Evolutionary conservation across 352 stramenopile genomes (phyloP).

Genomic region (Pythium dissimile): DNA sequence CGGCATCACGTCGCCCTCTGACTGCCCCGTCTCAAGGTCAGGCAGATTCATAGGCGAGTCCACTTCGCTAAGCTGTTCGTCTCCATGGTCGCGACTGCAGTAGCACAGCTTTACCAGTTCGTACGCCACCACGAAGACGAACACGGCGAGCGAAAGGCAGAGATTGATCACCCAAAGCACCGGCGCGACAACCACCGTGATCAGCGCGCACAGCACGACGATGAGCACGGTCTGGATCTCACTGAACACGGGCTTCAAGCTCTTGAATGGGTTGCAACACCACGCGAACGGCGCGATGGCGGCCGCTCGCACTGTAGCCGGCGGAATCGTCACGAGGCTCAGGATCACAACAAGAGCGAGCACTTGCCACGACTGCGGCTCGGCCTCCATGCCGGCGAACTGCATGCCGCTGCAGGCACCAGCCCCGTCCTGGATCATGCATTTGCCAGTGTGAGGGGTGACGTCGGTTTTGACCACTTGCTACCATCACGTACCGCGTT

Average conservation of each 20-base stretch:
- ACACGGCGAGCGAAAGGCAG: neutral
- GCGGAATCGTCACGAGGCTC: neutral
- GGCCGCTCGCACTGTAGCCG: neutral
- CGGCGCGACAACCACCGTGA: neutral
- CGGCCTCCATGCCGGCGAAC: slow-evolving; percentile 1
- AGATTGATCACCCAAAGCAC: neutral
- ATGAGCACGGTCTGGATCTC: neutral
- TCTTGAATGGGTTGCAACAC: neutral
- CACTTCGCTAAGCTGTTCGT: no score
- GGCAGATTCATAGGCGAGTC: no score
- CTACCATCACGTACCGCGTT: neutral
- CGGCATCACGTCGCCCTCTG: no score
- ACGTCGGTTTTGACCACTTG: no score
- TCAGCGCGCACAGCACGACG: neutral
- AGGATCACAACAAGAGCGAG: neutral
- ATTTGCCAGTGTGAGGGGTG: no score
- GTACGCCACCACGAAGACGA: no score
- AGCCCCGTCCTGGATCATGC: neutral
- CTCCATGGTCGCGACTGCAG: no score
- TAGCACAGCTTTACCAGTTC: no score
- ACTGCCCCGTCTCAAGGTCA: no score
- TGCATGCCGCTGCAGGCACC: neutral
- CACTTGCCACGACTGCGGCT: neutral
- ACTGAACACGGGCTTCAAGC: neutral
- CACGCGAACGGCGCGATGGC: neutral